Conservation (phyloP, 768 basidiomycete species). For the Collybia sp. region DNA sequence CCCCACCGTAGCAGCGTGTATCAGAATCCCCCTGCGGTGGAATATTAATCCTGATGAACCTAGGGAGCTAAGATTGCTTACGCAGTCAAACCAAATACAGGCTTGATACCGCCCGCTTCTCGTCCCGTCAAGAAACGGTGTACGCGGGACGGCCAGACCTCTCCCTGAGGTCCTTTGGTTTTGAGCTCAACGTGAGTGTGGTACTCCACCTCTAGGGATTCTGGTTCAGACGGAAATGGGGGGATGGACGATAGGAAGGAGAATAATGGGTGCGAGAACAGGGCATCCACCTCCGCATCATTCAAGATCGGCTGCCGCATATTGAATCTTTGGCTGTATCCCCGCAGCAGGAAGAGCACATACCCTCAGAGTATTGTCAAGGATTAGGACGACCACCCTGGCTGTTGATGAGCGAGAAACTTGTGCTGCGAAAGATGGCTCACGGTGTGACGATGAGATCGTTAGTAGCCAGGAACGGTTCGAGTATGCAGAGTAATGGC, state of each 20-base stretch:
- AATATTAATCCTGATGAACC: not conserved
- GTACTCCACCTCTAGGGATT: constrained; percentile 54
- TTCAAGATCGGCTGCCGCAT: constrained; percentile 77
- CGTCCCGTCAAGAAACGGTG: constrained; percentile 86
- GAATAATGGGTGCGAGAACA: constrained; percentile 83
- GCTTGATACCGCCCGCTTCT: constrained; percentile 80
- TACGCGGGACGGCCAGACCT: constrained; percentile 41
- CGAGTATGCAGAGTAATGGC: constrained; percentile 71
- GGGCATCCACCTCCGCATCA: constrained; percentile 65
- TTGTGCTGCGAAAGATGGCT: constrained; percentile 22
- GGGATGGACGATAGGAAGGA: constrained; percentile 64
- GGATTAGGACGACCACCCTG: constrained; percentile 82
- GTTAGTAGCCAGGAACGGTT: constrained; percentile 73
- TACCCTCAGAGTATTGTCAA: constrained; percentile 73
- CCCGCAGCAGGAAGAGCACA: constrained; percentile 8
- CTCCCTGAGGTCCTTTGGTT: constrained; percentile 34
- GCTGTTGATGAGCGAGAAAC: not conserved
- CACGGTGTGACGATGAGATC: constrained; percentile 81
- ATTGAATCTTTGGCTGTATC: not conserved
- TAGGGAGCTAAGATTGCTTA: constrained; percentile 30
- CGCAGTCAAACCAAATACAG: constrained; percentile 88
- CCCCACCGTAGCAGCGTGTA: constrained; percentile 38
- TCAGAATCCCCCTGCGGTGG: constrained; percentile 35
- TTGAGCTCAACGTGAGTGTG: constrained; percentile 57
- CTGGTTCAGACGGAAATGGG: constrained; percentile 51